Evolutionary conservation across 2,329 filamentous ascomycete genomes (phyloP).

Genomic region (Didymella sp.): DNA sequence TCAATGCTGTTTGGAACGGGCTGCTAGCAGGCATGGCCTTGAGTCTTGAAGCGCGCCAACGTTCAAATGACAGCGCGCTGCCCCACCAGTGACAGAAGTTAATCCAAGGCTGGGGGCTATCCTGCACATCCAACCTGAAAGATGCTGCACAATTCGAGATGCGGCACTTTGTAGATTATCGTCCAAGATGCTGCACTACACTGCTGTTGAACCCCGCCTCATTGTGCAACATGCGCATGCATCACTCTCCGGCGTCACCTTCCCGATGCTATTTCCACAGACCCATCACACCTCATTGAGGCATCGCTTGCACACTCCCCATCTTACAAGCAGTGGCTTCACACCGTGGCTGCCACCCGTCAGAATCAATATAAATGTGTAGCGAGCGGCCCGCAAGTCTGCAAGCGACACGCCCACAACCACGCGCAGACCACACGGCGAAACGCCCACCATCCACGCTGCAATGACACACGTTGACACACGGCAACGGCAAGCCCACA

Average conservation of each 20-base stretch:
- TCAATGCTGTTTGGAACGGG: background rate
- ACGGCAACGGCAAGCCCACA: slow-evolving; percentile 3
- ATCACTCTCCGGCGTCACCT: slow-evolving; percentile 1
- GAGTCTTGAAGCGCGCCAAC: background rate
- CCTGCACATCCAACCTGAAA: background rate
- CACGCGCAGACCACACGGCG: slow-evolving; percentile 1
- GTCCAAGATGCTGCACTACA: background rate
- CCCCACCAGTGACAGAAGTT: background rate
- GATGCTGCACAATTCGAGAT: background rate
- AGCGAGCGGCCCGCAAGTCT: slow-evolving; percentile 4
- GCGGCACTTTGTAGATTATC: background rate
- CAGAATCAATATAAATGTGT: background rate
- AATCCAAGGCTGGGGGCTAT: background rate
- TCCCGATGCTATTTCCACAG: slow-evolving; percentile 2
- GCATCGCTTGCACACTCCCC: background rate
- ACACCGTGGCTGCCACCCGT: background rate
- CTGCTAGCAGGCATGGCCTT: background rate
- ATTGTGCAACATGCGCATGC: slow-evolving; percentile 13
- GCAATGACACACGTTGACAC: slow-evolving; percentile 2
- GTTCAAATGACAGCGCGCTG: background rate
- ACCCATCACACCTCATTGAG: background rate
- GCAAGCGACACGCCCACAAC: slow-evolving; percentile 4
- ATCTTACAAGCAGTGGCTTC: background rate
- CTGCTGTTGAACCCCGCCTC: background rate
- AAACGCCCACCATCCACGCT: slow-evolving; percentile 2